Evolutionary conservation across 257 asterid species (phyloP), one percentile per base, ranked within the genome.

Genomic region (Jacaranda mimosifolia): DNA sequence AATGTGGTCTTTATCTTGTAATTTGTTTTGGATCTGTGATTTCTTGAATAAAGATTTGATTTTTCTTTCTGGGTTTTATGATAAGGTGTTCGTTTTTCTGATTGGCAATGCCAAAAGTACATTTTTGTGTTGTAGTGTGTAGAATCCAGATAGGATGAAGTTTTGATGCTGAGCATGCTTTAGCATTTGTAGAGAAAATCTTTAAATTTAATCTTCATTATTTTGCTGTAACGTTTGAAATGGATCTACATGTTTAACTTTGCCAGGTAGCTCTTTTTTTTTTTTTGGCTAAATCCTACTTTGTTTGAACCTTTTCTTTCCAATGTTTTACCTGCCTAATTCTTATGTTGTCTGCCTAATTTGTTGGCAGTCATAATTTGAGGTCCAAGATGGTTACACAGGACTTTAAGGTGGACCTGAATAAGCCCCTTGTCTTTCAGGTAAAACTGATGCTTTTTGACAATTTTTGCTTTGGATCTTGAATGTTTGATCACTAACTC

Each of bases 351-450:
- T 74, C n/a, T 15, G 32, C 32, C 32, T 2, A 26, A 26, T 57
- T 55, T 38, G 3, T 46, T 32, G 32, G 51, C 76, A 75, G 81
- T 62, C 60, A 57, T 56, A 62, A 9, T 36, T 63, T 63, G 58
- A 48, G 32, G 39, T 60, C 86, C 84, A 73, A 83, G 91, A 94
- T 92, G 97, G 97, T 82, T 76, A 90, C 79, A 43, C 88, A 81
- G 80, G 85, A 80, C 73, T 89, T 88, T 80, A 74, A 82, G 7
- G 97, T 92, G 87, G 98, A 94, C 85, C 83, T 94, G 46, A 81
- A 86, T 79, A 87, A 92, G 71, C 98, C 98, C 75, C 97, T 94
- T 36, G 96, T 94, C 53, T 94, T 85, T 68, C 98, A 94, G 96
- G 98, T 94, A 19, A 40, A 26, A 26, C 32, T 26, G 36, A 73